Evolutionary conservation across 2,329 filamentous ascomycete species (phyloP).

Genomic region (Fusarium armeniacum): DNA sequence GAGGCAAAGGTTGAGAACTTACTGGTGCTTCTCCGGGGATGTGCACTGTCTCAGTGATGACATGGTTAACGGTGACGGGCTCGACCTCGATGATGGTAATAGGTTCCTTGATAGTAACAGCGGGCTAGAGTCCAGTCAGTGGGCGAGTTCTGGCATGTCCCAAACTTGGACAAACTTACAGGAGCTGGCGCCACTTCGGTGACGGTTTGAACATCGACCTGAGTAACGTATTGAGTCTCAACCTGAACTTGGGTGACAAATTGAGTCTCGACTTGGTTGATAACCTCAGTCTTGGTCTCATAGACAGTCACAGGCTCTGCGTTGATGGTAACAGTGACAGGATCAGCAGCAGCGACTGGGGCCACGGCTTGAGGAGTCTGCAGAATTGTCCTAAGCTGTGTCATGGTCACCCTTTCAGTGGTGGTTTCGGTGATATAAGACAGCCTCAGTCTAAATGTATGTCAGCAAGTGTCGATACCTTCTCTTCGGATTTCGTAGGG

Average conservation of each 20-base stretch:
- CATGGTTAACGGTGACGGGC: conserved; percentile 12
- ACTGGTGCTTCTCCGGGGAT: conserved; percentile 41
- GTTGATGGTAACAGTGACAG: conserved; percentile 42
- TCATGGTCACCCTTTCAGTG: conserved; percentile 42
- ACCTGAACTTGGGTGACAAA: conserved; percentile 31
- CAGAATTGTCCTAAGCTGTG: conserved; percentile 28
- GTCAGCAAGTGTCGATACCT: conserved; percentile 2
- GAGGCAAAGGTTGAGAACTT: conserved; percentile 5
- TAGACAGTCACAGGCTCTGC: conserved; percentile 31
- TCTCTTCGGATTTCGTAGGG: neutral
- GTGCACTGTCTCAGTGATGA: conserved; percentile 26
- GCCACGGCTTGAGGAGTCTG: conserved; percentile 25
- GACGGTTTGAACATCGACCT: conserved; percentile 20
- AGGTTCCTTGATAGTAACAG: conserved; percentile 29
- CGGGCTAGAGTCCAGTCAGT: conserved; percentile 22
- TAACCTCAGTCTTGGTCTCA: conserved; percentile 25
- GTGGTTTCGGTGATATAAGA: conserved; percentile 48
- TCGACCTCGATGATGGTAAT: conserved; percentile 39
- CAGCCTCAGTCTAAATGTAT: conserved; percentile 39
- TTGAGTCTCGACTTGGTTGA: conserved; percentile 39
- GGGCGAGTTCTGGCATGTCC: rapidly evolving
- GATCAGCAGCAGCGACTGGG: conserved; percentile 15
- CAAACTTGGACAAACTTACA: conserved; percentile 20
- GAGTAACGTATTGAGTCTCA: conserved; percentile 27
- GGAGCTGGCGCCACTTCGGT: conserved; percentile 35